phyloP scores from a whole-genome alignment of 2,329 filamentous ascomycete genomes.

The Stagonosporopsis rhizophila region DNA sequence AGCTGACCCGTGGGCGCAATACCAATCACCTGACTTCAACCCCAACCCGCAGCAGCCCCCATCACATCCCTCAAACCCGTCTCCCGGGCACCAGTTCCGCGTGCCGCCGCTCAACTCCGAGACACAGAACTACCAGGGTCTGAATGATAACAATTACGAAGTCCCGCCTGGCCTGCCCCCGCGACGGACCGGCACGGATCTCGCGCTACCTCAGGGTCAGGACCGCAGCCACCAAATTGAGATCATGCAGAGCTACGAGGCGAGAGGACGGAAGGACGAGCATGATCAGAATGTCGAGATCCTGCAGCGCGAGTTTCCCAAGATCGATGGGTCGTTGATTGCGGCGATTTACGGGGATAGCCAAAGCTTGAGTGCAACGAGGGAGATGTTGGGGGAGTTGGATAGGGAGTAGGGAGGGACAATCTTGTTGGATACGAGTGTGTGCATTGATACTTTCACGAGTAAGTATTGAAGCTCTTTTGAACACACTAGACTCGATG shows the following conservation, averaged over 20 bases:
- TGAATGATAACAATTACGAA: slow-evolving; percentile 23
- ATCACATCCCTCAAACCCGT: slow-evolving; percentile 8
- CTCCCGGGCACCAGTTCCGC: slow-evolving; percentile 11
- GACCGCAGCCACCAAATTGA: slow-evolving; percentile 54
- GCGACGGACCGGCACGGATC: slow-evolving; percentile 43
- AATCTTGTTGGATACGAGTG: background rate
- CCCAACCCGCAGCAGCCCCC: slow-evolving; percentile 11
- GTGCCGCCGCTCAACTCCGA: slow-evolving; percentile 14
- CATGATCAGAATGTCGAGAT: slow-evolving; percentile 53
- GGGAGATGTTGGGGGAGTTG: slow-evolving; percentile 55
- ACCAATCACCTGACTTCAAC: slow-evolving; percentile 20
- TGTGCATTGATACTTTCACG: background rate
- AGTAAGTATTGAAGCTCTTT: background rate
- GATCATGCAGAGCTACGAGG: slow-evolving; percentile 51
- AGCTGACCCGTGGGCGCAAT: slow-evolving; percentile 14
- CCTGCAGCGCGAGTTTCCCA: slow-evolving; percentile 53
- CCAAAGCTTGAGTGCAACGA: slow-evolving; percentile 51
- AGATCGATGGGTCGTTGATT: slow-evolving; percentile 54
- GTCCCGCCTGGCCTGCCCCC: slow-evolving; percentile 36
- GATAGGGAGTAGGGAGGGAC: slow-evolving; percentile 11
- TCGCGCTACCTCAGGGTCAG: slow-evolving; percentile 51
- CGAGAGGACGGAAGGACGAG: slow-evolving; percentile 42
- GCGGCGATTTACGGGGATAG: slow-evolving; percentile 56
- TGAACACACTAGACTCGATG: background rate
- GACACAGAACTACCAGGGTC: slow-evolving; percentile 18